These are phyloP conservation scores for Alternaria viburni DNA, from an alignment of 2,329 filamentous ascomycete species.

Conservation along the genomic window DNA sequence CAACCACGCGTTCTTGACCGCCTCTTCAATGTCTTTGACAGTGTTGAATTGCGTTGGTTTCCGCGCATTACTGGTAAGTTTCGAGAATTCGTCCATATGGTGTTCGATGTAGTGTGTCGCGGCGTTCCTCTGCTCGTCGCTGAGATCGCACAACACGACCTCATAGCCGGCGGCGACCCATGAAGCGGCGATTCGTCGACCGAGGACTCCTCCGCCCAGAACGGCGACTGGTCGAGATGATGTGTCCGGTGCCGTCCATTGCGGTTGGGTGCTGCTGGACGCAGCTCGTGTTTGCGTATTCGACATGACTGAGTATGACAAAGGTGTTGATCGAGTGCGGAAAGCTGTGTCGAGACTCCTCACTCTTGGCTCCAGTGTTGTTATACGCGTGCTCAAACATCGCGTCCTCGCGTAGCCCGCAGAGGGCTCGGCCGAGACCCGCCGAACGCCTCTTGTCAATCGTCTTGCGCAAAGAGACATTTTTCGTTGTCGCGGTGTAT, in stretches of 20 bases:
- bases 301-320: background rate
- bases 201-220: constrained; percentile 17
- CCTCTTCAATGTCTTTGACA: constrained; percentile 47
- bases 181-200: constrained; percentile 16
- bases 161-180: constrained; percentile 17
- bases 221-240: constrained; percentile 12
- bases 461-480: constrained; percentile 3
- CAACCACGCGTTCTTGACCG: constrained; percentile 58
- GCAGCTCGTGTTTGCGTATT: background rate
- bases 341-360: background rate
- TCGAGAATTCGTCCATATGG: constrained; percentile 2
- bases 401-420: background rate
- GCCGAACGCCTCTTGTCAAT: background rate
- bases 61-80: background rate
- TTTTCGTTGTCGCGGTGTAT: background rate
- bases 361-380: too few species aligned
- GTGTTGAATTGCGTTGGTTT: constrained; percentile 7
- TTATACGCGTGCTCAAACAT: background rate
- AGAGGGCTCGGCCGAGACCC: background rate
- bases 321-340: background rate
- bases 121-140: constrained; percentile 12
- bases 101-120: constrained; percentile 16
- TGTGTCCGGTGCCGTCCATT: constrained; percentile 11
- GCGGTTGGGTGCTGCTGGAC: background rate
- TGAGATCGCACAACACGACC: constrained; percentile 13